Percentiles rank a stretch among this genome's conserved stretches.
Evolutionary conservation across 257 asterid genomes (phyloP).

Genomic region (Leptodermis oblonga): DNA sequence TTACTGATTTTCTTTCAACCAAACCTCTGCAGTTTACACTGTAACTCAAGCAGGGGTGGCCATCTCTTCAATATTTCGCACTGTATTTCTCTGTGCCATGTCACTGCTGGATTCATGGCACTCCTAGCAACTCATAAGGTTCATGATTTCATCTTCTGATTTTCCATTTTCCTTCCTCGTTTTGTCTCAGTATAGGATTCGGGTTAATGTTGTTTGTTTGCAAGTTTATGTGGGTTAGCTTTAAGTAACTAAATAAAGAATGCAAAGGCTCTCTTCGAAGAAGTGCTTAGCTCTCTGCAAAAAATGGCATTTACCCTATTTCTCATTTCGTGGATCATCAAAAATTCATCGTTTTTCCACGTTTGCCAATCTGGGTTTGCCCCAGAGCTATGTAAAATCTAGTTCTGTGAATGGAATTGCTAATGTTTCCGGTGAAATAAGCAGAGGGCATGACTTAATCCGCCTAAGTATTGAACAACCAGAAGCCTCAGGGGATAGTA

Average conservation of each 20-base stretch:
- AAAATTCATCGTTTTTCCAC: conserved; percentile 31
- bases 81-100: background rate
- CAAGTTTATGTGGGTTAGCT: background rate
- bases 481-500: conserved; percentile 24
- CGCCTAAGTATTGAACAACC: conserved; percentile 36
- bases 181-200: background rate
- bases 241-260: background rate
- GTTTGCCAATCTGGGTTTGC: conserved; percentile 30
- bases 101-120: background rate
- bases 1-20: background rate
- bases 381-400: conserved; percentile 21
- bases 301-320: conserved; percentile 20
- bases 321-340: conserved; percentile 27
- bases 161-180: background rate
- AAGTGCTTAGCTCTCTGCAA: conserved; percentile 23
- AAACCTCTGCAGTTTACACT: background rate
- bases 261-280: conserved; percentile 22
- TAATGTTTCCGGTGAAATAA: conserved; percentile 20
- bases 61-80: background rate
- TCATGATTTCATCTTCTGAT: background rate
- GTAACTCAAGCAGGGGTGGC: background rate
- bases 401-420: conserved; percentile 10
- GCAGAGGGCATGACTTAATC: conserved; percentile 42
- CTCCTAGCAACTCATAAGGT: background rate
- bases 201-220: background rate